Evolutionary conservation across 768 basidiomycete genomes (phyloP).

Genomic region (Leccinellum albellum): DNA sequence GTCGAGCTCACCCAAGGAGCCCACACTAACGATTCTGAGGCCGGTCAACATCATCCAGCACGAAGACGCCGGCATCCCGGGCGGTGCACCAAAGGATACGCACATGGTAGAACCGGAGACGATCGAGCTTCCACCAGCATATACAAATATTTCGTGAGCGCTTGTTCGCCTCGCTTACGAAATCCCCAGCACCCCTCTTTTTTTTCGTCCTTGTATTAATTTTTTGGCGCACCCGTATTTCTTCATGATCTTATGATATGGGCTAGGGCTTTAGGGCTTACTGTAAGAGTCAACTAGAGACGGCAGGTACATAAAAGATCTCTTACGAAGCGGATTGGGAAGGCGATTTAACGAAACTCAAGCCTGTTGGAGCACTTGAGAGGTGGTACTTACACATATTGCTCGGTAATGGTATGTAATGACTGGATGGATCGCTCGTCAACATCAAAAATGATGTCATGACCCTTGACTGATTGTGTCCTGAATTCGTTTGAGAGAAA

Average conservation of each 20-base stretch:
- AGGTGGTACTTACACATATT: conserved; percentile 39
- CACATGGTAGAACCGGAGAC: neutral
- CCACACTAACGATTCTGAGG: neutral
- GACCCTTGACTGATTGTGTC: conserved; percentile 55
- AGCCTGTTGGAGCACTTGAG: conserved; percentile 26
- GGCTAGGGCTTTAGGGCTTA: conserved; percentile 32
- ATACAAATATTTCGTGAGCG: neutral
- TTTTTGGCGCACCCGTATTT: neutral
- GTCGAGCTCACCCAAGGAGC: neutral
- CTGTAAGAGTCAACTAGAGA: conserved; percentile 53
- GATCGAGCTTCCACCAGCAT: neutral
- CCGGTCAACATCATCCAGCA: neutral
- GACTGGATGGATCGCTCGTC: conserved; percentile 1
- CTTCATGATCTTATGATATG: conserved; percentile 15
- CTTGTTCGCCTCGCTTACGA: neutral
- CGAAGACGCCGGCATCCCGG: neutral
- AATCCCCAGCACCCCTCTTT: neutral
- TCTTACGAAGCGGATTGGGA: conserved; percentile 20
- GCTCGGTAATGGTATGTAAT: conserved; percentile 32
- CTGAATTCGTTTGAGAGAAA: conserved; percentile 76
- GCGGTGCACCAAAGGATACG: neutral
- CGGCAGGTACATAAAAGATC: conserved; percentile 25
- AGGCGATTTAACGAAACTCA: conserved; percentile 19
- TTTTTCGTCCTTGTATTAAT: neutral
- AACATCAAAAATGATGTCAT: conserved; percentile 41